Percentiles rank a stretch among this genome's conserved stretches.
Evolutionary conservation across 352 stramenopile genomes (phyloP).

Genomic region (Phytophthora kernoviae): DNA sequence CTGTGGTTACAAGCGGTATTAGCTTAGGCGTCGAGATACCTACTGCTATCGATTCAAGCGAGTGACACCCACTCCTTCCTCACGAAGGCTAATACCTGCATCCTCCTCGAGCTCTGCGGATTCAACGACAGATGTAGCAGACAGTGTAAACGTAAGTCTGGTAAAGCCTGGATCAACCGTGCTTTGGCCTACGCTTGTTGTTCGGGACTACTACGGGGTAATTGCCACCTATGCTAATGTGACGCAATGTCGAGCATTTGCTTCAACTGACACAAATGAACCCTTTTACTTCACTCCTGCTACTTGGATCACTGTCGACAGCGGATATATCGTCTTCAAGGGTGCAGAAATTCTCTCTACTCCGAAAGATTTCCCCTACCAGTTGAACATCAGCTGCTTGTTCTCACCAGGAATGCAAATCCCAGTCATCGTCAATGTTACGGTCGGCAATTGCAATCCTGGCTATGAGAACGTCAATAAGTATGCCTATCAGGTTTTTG

Average conservation of each 20-base stretch:
- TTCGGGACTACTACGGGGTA: slow-evolving; percentile 61
- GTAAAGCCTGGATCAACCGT: slow-evolving; percentile 17
- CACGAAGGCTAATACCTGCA: slow-evolving; percentile 12
- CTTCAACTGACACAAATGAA: slow-evolving; percentile 25
- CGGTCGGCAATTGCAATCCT: slow-evolving; percentile 54
- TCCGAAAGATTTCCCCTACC: slow-evolving; percentile 39
- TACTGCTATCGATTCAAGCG: slow-evolving; percentile 8
- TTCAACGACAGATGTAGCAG: background rate
- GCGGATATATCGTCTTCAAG: slow-evolving; percentile 60
- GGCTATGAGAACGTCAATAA: slow-evolving; percentile 68
- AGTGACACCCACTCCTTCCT: background rate
- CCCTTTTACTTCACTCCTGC: slow-evolving; percentile 54
- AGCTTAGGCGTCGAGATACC: slow-evolving; percentile 36
- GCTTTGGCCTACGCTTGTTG: slow-evolving; percentile 67
- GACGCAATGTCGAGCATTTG: slow-evolving; percentile 31
- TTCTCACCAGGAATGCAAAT: slow-evolving; percentile 24
- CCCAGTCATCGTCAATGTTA: slow-evolving; percentile 37
- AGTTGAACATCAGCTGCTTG: slow-evolving; percentile 48
- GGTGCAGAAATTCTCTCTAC: slow-evolving; percentile 41
- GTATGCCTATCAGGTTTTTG: slow-evolving; percentile 28
- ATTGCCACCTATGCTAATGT: slow-evolving; percentile 58
- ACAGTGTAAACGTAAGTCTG: slow-evolving; percentile 10
- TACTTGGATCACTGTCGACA: slow-evolving; percentile 22
- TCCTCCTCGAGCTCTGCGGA: slow-evolving; percentile 2
- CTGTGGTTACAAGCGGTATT: slow-evolving; percentile 64